Evolutionary conservation across 805 yeast genomes (phyloP), one percentile per base, ranked within the genome.

Genomic region (Pichia ethanolica): DNA sequence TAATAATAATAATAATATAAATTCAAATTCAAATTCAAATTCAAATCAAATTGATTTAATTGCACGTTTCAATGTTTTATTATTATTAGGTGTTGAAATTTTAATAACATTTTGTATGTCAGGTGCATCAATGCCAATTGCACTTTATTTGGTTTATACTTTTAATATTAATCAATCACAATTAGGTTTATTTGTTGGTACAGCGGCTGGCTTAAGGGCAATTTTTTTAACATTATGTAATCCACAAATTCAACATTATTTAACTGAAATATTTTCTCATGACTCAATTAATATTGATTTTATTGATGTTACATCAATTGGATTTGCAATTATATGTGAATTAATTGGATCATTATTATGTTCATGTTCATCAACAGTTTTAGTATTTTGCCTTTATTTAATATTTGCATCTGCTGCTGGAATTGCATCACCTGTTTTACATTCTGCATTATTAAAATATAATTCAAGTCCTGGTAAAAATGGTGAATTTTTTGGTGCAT

Each of bases 401-500:
- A 35, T 67, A 0, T 59, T 80, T 11, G 65, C 73, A 3, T 65
- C 82, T 0, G 58, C 82, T 39, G 78, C 81, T 1, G 68, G 81
- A 0, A 48, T 80, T 5, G 68, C 73, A 1, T 67, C 78, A 0
- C 91, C 93, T 1, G 71, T 82, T 0, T 53, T 83, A 10, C 83
- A 79, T 57, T 72, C 84, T 0, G 55, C 85, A 1, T 65, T 83
- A 10, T 71, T 81, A 47, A 86, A 86, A 61, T 81, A 81, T 61
- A 77, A 73, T 52, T 34, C 51, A 13, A 78, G 79, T 1, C 79
- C 78, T 39, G 71, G 74, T 12, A 74, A 74, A 53, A 72, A 79
- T 5, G 95, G 95, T 14, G 89, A 83, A 62, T 70, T 82, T 14
- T 84, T 83, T 66, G 89, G 91, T 9, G 88, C 83, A 0, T 62